Base-by-base conservation (phyloP, 306 rosid species). In the Prosopis cineraria region DNA sequence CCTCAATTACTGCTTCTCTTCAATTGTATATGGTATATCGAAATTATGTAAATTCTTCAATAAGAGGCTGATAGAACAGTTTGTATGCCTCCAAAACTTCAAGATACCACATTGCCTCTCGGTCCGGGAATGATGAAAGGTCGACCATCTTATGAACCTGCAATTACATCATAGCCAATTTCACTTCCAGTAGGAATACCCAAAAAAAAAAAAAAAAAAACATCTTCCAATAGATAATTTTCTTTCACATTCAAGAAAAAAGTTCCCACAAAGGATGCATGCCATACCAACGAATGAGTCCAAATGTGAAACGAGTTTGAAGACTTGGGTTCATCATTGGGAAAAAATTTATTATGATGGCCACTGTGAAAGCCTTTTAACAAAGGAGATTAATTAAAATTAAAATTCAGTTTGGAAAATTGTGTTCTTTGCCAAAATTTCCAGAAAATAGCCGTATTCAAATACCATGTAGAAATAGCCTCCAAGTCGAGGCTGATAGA, bases 131-230 rank as follows among this genome's bases (percentile, higher is more conserved):
- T 10, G 75, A 68, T 14, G 97, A 94, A 72, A 94, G 97, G 85
- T 94, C 98, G 76, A 92, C 97, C 82, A 94, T 89, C 93, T 94
- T 94, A 86, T 92, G 97, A 74, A 90, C 88, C 97, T 94, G 82
- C 67, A 33, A 29, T 66, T 20, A 31, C 47, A 25, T 20, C 55
- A 65, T 3, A 22, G n/a, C 14, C 20, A 63, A 31, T 17, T 9
- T 8, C 33, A 27, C 10, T 3, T 56, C 33, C 22, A 58, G 34
- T 29, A 31, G 60, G n/a, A n/a, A n/a, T n/a, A n/a, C n/a, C n/a
- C n/a, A n/a, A n/a, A n/a, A n/a, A n/a, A n/a, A n/a, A n/a, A n/a
- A n/a, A n/a, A n/a, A n/a, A n/a, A n/a, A n/a, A n/a, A n/a, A n/a
- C n/a, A n/a, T n/a, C n/a, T n/a, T n/a, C 33, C 22, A 58, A 41